Evolutionary conservation across 2,329 filamentous ascomycete genomes (phyloP), one percentile per base, ranked within the genome.

Genomic region (Fusarium buxicola): DNA sequence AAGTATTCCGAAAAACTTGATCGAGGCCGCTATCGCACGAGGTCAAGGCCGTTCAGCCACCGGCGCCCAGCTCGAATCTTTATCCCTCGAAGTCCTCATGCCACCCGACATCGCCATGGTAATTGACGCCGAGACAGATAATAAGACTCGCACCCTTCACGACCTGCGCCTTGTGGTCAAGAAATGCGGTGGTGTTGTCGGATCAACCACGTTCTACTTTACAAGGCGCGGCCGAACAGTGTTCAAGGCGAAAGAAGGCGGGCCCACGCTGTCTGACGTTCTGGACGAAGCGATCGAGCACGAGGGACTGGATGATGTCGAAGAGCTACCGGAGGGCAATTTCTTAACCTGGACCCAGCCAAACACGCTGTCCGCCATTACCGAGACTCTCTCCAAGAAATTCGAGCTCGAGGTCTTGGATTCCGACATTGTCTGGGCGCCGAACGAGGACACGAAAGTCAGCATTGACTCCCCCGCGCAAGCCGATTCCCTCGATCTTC

Each of bases 61-160:
- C 6, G 95, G 95, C 49, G 85, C 86, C 13, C 83, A 87, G 12
- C 86, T 98, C n/a, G 94, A 97, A 73, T 81, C 80, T 30, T 76
- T 95, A 47, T 90, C 88, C 1, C 83, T 96, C 47, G 94, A 98
- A 80, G 89, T 88, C 24, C 90, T 97, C 66, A 79, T 96, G 59
- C 91, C 92, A 3, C 86, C 89, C 3, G 87, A 89, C 28, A 85
- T 93, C 2, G 92, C 92, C 10, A 81, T 94, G 7, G 88, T 98
- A 10, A 85, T 97, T 72, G 93, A 97, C 69, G 88, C 90, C 69
- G 90, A 95, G 75, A 94, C 92, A 5, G 94, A 97, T 70, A 92
- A 87, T 75, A 93, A 91, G 75, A 82, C 83, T 35, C 87, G 92
- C 28, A 86, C 89, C 8, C 75, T 96, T 41, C 86, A 90, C 69